Evolutionary conservation across 1,284 basidiomycete genomes (phyloP).

Genomic region (Leccinum solheimii): DNA sequence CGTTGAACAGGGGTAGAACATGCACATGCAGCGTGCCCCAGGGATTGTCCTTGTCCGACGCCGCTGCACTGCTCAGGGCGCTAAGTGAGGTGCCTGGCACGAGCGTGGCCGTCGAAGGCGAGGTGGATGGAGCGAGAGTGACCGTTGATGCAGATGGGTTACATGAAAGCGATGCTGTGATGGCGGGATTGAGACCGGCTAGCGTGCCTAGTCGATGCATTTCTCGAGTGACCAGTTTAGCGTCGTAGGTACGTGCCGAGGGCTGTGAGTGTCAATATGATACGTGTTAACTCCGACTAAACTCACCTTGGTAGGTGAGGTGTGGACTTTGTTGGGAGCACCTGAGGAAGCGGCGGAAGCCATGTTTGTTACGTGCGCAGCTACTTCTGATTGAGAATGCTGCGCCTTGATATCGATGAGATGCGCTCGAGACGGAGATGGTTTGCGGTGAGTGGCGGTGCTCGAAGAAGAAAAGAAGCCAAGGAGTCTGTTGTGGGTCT

Average conservation of each 20-base stretch:
- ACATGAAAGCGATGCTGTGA: constrained; percentile 40
- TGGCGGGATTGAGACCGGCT: constrained; percentile 44
- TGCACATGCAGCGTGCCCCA: constrained; percentile 86
- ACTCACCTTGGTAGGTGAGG: constrained; percentile 68
- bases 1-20: constrained; percentile 89
- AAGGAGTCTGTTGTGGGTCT: constrained; percentile 14
- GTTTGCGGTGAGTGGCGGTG: constrained; percentile 19
- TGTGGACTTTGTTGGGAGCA: constrained; percentile 39
- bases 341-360: constrained; percentile 29
- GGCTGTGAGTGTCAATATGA: constrained; percentile 37
- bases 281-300: constrained; percentile 22
- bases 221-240: constrained; percentile 70
- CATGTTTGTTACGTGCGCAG: constrained; percentile 19
- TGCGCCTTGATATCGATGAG: constrained; percentile 13
- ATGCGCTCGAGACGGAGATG: constrained; percentile 13
- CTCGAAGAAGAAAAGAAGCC: constrained; percentile 23
- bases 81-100: constrained; percentile 21
- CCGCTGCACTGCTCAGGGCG: constrained; percentile 11
- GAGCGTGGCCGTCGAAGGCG: constrained; percentile 26
- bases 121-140: constrained; percentile 30
- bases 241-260: constrained; percentile 67
- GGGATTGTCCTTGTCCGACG: constrained; percentile 51
- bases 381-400: constrained; percentile 22
- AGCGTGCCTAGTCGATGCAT: constrained; percentile 75
- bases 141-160: constrained; percentile 39